Evolutionary conservation across 2,329 filamentous ascomycete genomes (phyloP).

Genomic region (Phaeosphaeria sp.): DNA sequence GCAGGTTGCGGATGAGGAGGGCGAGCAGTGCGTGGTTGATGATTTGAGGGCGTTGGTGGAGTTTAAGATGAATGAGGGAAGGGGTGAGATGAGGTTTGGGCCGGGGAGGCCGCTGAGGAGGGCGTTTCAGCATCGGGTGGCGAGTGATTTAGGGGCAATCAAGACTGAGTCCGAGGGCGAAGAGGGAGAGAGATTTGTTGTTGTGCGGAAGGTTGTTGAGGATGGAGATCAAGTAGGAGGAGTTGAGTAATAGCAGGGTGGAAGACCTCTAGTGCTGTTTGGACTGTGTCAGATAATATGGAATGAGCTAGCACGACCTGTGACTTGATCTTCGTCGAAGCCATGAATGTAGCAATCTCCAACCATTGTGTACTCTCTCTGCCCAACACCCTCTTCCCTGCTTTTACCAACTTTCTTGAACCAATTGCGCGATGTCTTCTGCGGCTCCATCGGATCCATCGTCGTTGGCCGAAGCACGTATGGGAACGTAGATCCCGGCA

Average conservation of each 20-base stretch:
- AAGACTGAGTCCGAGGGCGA: neutral
- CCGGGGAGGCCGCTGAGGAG: neutral
- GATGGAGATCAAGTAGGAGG: neutral
- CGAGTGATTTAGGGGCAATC: neutral
- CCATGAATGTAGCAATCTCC: slow-evolving; percentile 6
- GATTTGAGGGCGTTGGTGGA: neutral
- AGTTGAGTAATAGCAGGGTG: too few relatives aligned
- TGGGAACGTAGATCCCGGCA: neutral
- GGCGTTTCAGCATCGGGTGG: neutral
- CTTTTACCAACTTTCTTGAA: neutral
- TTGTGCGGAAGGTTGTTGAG: neutral
- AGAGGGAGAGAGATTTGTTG: neutral
- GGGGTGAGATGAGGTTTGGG: neutral
- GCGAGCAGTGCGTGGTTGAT: neutral
- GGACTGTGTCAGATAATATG: neutral
- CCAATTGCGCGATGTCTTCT: neutral
- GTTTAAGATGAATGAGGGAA: neutral
- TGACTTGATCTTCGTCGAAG: neutral
- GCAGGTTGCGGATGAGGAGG: neutral
- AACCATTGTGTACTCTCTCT: neutral
- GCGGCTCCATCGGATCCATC: neutral
- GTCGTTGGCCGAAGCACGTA: neutral
- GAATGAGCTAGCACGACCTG: neutral
- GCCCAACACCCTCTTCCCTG: neutral
- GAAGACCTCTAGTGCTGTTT: too few relatives aligned